Base-by-base conservation (phyloP, 2,329 filamentous ascomycete species). In the Neurospora sp. region DNA sequence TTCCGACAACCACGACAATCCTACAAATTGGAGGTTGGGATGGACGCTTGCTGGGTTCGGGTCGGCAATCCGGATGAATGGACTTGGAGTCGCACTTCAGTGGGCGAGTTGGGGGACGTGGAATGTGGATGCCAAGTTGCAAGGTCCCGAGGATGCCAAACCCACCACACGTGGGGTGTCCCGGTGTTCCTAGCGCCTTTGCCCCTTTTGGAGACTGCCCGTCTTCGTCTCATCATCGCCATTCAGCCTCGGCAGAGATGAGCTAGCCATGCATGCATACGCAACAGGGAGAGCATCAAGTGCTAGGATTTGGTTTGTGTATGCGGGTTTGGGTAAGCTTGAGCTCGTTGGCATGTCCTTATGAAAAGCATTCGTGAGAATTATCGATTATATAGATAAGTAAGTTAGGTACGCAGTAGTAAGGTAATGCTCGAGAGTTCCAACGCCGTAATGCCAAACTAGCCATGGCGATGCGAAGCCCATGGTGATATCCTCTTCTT, bases 21-120 rank as follows among this genome's bases (percentile, higher is more conserved):
- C 46, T 36, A 1, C 52, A 33, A 28, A 62, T 36, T 62, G 23
- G 52, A 62, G 52, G 52, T 36, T 33, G 46, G 46, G 46, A 52
- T 52, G 46, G 11, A 23, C 1, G 1, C 1, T 33, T 23, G 12
- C 52, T 62, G 52, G 52, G 52, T 62, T 62, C 52, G 52, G 52
- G 52, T 69, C 74, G 73, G 73, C 69, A 74, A 71, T 69, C 70
- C 74, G 74, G 74, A 70, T 74, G 74, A 74, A 75, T 73, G 71
- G 72, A 68, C 69, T 69, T 57, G 46, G 23, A 33, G 23, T 57
- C 23, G 28, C 1, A 17, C 12, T 57, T 57, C 46, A 33, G 23
- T 17, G 46, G 23, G 23, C 23, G 15, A 62, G 23, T 62, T 62
- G 52, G 52, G 46, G 46, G 12, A 33, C 23, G 23, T 33, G 52